phyloP scores from a whole-genome alignment of 352 stramenopile genomes.

The Phytophthora lateralis region DNA sequence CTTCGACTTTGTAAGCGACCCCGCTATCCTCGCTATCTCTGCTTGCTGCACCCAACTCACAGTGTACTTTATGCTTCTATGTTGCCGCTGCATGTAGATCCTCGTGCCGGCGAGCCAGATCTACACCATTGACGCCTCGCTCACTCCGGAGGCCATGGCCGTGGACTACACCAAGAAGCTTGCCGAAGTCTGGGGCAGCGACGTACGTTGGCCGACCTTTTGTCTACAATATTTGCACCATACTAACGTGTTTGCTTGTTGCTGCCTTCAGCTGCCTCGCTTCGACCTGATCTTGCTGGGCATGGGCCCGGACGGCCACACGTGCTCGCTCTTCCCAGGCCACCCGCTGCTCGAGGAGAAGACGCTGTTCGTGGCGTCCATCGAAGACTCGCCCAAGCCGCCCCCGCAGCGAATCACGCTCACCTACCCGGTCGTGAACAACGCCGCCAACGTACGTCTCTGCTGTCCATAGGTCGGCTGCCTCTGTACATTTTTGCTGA shows the following conservation, averaged over 20 bases:
- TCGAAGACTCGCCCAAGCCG: slow-evolving; percentile 98
- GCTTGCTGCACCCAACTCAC: background rate
- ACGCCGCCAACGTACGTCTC: slow-evolving; percentile 73
- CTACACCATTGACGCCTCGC: slow-evolving; percentile 91
- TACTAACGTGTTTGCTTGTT: slow-evolving; percentile 7
- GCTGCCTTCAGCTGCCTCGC: slow-evolving; percentile 62
- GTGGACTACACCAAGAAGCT: slow-evolving; percentile 81
- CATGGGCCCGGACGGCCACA: slow-evolving; percentile 98
- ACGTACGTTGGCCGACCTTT: slow-evolving; percentile 40
- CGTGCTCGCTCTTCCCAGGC: slow-evolving; percentile 97
- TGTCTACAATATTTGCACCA: background rate
- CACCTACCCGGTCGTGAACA: slow-evolving; percentile 96
- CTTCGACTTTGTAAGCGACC: slow-evolving; percentile 74
- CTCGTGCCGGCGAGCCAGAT: slow-evolving; percentile 66
- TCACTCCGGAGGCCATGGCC: slow-evolving; percentile 64
- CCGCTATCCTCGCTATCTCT: background rate
- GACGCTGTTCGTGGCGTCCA: slow-evolving; percentile 89
- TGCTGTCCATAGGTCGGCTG: background rate
- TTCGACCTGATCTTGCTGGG: slow-evolving; percentile 97
- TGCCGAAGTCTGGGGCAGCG: slow-evolving; percentile 58
- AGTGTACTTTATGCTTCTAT: background rate
- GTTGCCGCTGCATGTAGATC: slow-evolving; percentile 18
- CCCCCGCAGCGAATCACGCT: slow-evolving; percentile 97
- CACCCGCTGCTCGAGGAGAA: slow-evolving; percentile 93
- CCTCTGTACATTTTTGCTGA: slow-evolving; percentile 7